Conservation (phyloP, 306 rosid species). For the Prunus padus region DNA sequence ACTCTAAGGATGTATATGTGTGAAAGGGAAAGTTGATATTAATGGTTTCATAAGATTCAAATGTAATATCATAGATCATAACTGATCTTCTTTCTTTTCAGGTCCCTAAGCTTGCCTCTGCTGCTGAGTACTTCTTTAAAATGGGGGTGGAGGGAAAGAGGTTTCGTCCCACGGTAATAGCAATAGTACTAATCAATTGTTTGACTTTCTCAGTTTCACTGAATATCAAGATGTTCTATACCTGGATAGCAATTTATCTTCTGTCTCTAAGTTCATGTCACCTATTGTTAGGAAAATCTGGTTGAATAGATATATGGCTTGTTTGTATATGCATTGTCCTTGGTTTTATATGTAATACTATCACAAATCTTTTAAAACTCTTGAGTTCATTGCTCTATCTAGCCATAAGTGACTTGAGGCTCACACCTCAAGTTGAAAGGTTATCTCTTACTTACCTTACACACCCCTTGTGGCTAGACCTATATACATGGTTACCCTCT, state of each 20-base stretch:
- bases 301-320: not conserved
- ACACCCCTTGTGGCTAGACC: too few relatives aligned
- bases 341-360: not conserved
- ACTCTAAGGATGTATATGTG: slow-evolving; percentile 2
- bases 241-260: not conserved
- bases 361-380: not conserved
- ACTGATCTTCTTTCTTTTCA: slow-evolving; percentile 30
- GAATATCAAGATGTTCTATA: not conserved
- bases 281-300: not conserved
- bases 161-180: slow-evolving; percentile 91
- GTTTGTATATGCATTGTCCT: not conserved
- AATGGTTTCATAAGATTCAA: not conserved
- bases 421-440: not conserved
- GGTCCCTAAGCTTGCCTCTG: slow-evolving; percentile 98
- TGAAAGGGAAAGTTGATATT: not conserved
- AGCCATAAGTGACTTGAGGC: not conserved
- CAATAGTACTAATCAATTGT: slow-evolving; percentile 1
- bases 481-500: too few relatives aligned
- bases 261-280: not conserved
- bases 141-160: slow-evolving; percentile 97
- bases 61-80: not conserved
- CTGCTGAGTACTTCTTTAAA: slow-evolving; percentile 93
- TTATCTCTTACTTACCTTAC: not conserved
- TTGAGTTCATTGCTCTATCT: not conserved
- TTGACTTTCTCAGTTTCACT: slow-evolving; percentile 1